Evolutionary conservation across 257 asterid genomes (phyloP), one percentile per base, ranked within the genome.

Genomic region (Salvia hispanica): DNA sequence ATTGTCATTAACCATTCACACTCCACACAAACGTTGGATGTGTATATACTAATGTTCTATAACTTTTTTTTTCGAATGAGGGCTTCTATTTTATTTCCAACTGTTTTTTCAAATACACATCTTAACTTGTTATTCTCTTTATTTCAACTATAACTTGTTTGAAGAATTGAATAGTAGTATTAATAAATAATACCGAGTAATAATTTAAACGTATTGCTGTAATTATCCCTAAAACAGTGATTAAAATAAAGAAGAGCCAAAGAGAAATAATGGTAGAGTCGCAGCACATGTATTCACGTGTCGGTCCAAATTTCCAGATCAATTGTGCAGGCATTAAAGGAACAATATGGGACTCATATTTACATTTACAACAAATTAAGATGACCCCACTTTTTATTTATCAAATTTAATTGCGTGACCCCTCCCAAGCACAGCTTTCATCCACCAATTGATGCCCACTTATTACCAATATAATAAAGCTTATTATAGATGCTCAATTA

Each of bases 241-340:
- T 50, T 8, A 5, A 51, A 11, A 54, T 28, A 11, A 11, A 11
- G 9, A 54, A 11, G 16, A 25, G 28, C 11, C 31, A 9, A 14
- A 54, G 39, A 10, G 10, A 52, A 52, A 52, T 52, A 52, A 52
- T 54, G 45, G 11, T 25, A 25, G 11, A 58, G 44, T 25, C 31
- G 3, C 39, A 53, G 65, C 86, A 81, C 69, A 66, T 81, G 78
- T 46, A 12, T 16, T 69, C 86, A 81, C 77, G 53, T 81, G 86
- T 72, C 21, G 58, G 39, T 5, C 48, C 75, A n/a, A 9, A 57
- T 50, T 48, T 69, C 72, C 83, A 77, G 81, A 70, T 75, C 81
- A 81, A 13, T 55, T 62, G 77, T 34, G 80, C 72, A 47, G 75
- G 66, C 76, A 67, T 70, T n/a, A n/a, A n/a, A 37, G 61, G 39